Evolutionary conservation across 2,329 filamentous ascomycete genomes (phyloP), one percentile per base, ranked within the genome.

Genomic region (Neonectria sp.): DNA sequence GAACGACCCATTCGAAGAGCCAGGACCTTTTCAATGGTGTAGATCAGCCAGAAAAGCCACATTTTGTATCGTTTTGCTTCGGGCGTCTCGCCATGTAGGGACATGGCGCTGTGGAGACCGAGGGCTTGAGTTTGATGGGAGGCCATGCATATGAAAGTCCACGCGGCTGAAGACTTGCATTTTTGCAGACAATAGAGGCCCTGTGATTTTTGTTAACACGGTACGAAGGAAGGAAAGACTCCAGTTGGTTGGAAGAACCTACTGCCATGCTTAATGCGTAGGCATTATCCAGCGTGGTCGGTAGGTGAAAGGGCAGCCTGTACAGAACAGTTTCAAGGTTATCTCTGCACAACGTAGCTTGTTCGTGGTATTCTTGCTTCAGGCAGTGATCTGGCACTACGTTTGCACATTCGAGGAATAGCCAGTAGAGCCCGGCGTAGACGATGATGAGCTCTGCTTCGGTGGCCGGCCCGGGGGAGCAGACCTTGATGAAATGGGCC

Each of bases 1-100:
- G 76, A 68, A 1, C 75, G 71, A 0, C 75, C 76, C 3, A 78
- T 63, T 8, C 75, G 73, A 9, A 78, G 63, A 0, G 75, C 71
- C 1, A 78, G 63, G 0, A 61, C 65, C 51, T 77, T 77, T 17
- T 78, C 77, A 1, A 65, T 62, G 6, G 66, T 55, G 48, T 77
- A 78, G 1, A 76, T 67, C 7, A 67, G 60, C 77, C 76, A 78
- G 46, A 78, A 78, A 1, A 78, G 58, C 8, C 62, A 49, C 4
- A 52, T 63, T 15, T 72, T 73, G 6, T 60, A 51, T 6, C 13
- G 25, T 11, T 56, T 69, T 4, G 45, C 33, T 29, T 70, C 68
- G 6, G 57, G 37, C 7, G 53, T 55, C 21, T 74, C 66, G 3
- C 56, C 27, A 1, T 57, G 46, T 9, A 69, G 64, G 2, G 73